Conservation (phyloP, 495 filamentous ascomycete genomes). For the Xylaria cubensis region DNA sequence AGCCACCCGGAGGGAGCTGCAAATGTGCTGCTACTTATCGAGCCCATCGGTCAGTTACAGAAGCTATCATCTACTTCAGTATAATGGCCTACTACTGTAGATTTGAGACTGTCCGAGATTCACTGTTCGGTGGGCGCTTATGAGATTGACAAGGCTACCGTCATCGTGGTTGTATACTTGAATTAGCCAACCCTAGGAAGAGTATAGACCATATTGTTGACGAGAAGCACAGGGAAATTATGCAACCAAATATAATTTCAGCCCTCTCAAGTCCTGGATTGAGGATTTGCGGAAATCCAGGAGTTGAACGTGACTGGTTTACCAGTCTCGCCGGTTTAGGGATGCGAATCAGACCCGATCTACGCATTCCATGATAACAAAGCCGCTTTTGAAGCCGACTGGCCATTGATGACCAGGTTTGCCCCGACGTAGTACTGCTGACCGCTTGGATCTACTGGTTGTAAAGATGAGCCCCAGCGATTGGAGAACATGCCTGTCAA, state of each 20-base stretch:
- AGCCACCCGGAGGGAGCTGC: not conserved
- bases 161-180: not conserved
- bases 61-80: not conserved
- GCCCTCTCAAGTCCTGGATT: too few species aligned
- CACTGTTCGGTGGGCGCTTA: not conserved
- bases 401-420: conserved; percentile 1
- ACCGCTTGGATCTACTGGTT: not conserved
- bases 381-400: conserved; percentile 12
- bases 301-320: not conserved
- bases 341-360: conserved; percentile 3
- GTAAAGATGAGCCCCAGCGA: not conserved
- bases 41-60: not conserved
- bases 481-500: not conserved
- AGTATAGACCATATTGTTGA: not conserved
- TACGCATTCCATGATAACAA: not conserved
- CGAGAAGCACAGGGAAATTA: not conserved
- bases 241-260: not conserved
- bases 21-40: not conserved
- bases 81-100: not conserved
- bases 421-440: not conserved
- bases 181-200: not conserved
- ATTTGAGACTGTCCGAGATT: not conserved
- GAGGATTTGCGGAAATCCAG: not conserved
- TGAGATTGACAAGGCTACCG: not conserved
- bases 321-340: not conserved